phyloP scores from a whole-genome alignment of 1,284 basidiomycete species.

The Ustilago cynodontis region DNA sequence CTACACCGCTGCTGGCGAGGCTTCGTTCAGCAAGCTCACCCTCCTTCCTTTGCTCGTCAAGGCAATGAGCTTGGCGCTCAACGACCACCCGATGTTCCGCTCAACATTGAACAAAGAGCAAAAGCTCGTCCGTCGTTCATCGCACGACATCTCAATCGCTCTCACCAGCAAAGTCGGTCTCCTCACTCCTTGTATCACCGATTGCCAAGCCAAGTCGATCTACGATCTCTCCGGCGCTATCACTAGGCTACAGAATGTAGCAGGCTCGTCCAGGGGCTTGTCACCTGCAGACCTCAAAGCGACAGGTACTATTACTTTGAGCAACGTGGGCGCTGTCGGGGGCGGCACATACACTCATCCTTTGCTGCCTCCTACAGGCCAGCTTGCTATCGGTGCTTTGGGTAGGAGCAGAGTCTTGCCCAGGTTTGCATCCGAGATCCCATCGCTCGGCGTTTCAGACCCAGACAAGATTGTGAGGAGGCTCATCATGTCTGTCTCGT shows the following conservation, averaged over 20 bases:
- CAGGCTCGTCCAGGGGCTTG: constrained; percentile 28
- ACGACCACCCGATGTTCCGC: constrained; percentile 84
- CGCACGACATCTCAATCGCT: constrained; percentile 74
- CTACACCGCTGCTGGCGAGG: constrained; percentile 30
- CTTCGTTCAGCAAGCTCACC: constrained; percentile 75
- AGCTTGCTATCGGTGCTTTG: constrained; percentile 89
- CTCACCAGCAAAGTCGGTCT: constrained; percentile 83
- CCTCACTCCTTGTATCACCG: constrained; percentile 84
- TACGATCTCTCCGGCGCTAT: constrained; percentile 74
- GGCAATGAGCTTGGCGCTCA: constrained; percentile 82
- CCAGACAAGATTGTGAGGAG: constrained; percentile 44
- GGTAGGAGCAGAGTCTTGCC: constrained; percentile 72
- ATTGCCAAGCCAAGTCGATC: constrained; percentile 76
- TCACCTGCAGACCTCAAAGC: constrained; percentile 28
- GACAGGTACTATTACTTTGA: constrained; percentile 82
- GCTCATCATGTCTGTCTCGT: constrained; percentile 58
- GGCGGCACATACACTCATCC: constrained; percentile 60
- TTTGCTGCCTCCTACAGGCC: constrained; percentile 86
- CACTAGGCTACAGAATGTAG: constrained; percentile 41
- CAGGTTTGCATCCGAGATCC: constrained; percentile 51
- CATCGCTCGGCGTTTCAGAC: constrained; percentile 23
- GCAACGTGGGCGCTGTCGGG: constrained; percentile 73
- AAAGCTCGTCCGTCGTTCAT: constrained; percentile 38
- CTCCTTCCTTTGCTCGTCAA: constrained; percentile 89
- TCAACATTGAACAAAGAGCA: constrained; percentile 36